A percentile compares a stretch with the other conserved stretches of the same genome.
Conservation (phyloP, 129 eudicot genomes). For the Oenanthe sinensis region DNA sequence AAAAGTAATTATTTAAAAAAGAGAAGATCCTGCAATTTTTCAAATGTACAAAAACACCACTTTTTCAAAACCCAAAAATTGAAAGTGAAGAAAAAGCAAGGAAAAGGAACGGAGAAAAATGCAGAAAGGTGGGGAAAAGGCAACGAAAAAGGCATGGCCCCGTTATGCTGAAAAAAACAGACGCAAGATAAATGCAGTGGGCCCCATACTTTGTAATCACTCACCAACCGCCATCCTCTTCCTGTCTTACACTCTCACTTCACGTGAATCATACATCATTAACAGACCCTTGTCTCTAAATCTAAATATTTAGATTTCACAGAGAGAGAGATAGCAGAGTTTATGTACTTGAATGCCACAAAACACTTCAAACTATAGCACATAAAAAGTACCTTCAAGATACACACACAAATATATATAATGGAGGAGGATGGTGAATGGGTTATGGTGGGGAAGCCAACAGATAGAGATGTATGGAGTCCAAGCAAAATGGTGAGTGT, state of each 20-base stretch:
- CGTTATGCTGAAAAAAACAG: neutral
- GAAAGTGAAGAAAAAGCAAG: neutral
- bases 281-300: neutral
- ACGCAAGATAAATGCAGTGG: neutral
- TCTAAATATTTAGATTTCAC: neutral
- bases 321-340: neutral
- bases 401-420: neutral
- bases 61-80: neutral
- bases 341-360: neutral
- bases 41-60: neutral
- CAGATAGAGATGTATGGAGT: conserved; percentile 31
- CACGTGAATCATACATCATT: neutral
- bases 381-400: neutral
- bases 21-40: too few relatives aligned
- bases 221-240: neutral
- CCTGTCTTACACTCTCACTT: neutral
- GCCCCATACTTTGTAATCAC: neutral
- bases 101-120: neutral
- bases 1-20: too few relatives aligned
- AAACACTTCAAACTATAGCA: neutral
- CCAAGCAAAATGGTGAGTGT: conserved; percentile 15
- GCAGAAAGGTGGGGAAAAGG: neutral
- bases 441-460: conserved; percentile 18
- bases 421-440: conserved; percentile 26
- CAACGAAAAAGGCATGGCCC: neutral